Base-by-base conservation (phyloP, 2,329 filamentous ascomycete genomes). In the Aspergillus flavus region DNA sequence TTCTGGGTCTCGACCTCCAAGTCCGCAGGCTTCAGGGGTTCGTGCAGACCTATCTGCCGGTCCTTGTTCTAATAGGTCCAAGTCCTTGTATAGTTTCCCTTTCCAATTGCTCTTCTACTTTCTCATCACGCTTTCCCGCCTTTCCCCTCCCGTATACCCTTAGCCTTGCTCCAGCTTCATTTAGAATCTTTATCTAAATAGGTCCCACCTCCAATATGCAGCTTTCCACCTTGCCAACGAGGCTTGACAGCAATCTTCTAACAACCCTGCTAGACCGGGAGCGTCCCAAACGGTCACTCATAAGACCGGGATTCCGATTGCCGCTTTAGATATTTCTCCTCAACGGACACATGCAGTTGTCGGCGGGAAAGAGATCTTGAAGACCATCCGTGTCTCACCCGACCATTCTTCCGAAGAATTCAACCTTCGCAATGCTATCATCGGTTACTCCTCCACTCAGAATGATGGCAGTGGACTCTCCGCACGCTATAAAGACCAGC, bases 331-430 rank as follows among this genome's bases (percentile, higher is more conserved):
- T 74, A 85, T 88, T 75, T 89, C 88, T 64, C 85, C 87, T 46
- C 81, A 84, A 61, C 81, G 84, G 62, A 89, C 86, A 63, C 87
- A 89, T 80, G 87, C 87, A 59, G 81, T 90, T 60, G 82, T 90
- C 67, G 87, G 86, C 48, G 87, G 87, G 58, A 86, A 86, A 66
- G 86, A 89, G 68, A 89, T 90, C 61, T 83, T 90, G 70, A 89
- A 89, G 75, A 89, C 87, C 2, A 83, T 90, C 65, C 83, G 83
- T 58, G 83, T 89, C 59, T 80, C 84, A 52, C 83, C 85, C 61
- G 81, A 83, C 64, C 80, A 80, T 63, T 87, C 86, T 50, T 82
- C 83, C 60, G 87, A 90, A 73, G 87, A 89, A 66, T 83, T 86
- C 75, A 89, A 90, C 72, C 81, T 90, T 66, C 85, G 87, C 64